A percentile compares a stretch with the other conserved stretches of the same genome.
Conservation (phyloP, 768 basidiomycete species). For the Crucibulum laeve region DNA sequence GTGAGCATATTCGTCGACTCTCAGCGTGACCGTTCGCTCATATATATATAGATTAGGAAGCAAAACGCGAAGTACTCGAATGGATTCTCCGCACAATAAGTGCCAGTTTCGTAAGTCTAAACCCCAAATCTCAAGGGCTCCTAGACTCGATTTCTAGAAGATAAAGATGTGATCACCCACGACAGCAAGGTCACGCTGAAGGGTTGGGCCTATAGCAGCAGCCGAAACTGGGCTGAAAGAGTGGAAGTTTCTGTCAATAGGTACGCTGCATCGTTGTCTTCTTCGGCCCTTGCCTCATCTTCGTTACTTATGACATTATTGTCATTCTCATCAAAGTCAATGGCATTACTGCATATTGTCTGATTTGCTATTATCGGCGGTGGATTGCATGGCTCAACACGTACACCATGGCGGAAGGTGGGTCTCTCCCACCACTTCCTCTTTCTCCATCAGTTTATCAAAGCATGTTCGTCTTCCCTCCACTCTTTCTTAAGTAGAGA, state of each 20-base stretch:
- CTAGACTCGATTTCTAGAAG: constrained; percentile 19
- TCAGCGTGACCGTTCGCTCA: not conserved
- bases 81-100: constrained; percentile 53
- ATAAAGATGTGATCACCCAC: constrained; percentile 43
- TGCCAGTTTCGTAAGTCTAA: constrained; percentile 50
- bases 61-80: constrained; percentile 48
- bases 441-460: too few relatives aligned
- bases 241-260: constrained; percentile 52
- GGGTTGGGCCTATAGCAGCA: constrained; percentile 41
- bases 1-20: constrained; percentile 14
- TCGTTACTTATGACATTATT: not conserved
- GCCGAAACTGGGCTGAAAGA: constrained; percentile 51
- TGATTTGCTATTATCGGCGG: too few relatives aligned
- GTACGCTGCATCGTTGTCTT: constrained; percentile 13
- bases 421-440: too few relatives aligned
- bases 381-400: too few relatives aligned
- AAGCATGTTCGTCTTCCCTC: too few relatives aligned
- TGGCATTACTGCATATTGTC: too few relatives aligned
- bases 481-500: too few relatives aligned
- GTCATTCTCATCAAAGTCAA: too few relatives aligned
- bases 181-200: constrained; percentile 39
- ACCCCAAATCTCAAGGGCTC: not conserved
- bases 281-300: not conserved
- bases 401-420: too few relatives aligned
- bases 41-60: constrained; percentile 37